Base-by-base conservation (phyloP, 257 asterid species). In the Nicotiana tabacum region DNA sequence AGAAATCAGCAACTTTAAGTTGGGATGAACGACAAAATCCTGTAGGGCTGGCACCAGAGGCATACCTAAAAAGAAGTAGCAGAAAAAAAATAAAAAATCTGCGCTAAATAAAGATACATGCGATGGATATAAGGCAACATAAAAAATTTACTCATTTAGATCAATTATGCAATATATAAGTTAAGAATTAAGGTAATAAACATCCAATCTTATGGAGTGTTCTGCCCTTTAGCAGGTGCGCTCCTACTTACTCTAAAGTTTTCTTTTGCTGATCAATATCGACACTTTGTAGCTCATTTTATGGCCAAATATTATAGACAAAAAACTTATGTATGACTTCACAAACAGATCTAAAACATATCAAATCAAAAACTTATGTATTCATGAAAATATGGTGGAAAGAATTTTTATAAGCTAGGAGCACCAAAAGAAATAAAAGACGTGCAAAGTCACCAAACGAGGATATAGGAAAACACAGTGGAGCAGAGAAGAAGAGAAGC, bases 21-120 rank as follows among this genome's bases (percentile, higher is more conserved):
- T 87, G 91, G 70, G 95, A 88, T 74, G 91, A 87, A 77, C 91
- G 85, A 81, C 99, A 94, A 29, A 96, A 86, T 24, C 98, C 98
- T 46, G 83, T 80, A 17, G 88, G 86, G 69, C 86, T 85, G 69
- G 86, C 87, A 78, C 86, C 89, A 46, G 92, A 83, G 39, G 91
- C 91, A 83, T 87, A 86, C 93, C 99, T 94, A 83, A 83, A 30
- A 77, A 3, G 78, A 39, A 37, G 72, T 66, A 4, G 66, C 78
- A 18, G 66, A 82, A 43, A 43, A 0, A 37, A 37, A 37, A 37
- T 8, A 43, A 37, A 7, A 43, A 37, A 55, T 3, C n/a, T 27
- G 24, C 2, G 35, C 12, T 76, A 51, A 16, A 76, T 16, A 5
- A 37, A 37, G 27, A 51, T 16, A 16, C 16, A 27, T 13, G 80